Conservation (phyloP, 148 eudicot genomes). For the Silene uniflora region DNA sequence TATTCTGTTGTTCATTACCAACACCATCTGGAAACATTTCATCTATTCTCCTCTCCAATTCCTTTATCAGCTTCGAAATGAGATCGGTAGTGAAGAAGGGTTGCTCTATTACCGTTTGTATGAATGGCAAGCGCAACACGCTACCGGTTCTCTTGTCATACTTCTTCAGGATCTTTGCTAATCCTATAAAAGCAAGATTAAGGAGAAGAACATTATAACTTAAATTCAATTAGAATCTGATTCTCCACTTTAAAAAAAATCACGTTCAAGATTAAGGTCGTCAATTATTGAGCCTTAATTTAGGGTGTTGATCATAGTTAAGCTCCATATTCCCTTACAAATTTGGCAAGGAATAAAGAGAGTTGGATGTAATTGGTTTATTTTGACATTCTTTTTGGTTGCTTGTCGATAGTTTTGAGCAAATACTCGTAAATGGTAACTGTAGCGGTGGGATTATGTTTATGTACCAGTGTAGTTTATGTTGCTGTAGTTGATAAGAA, state of each 20-base stretch:
- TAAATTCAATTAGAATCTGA: constrained; percentile 9
- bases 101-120: constrained; percentile 56
- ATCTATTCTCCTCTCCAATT: constrained; percentile 59
- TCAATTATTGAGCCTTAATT: background rate
- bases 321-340: background rate
- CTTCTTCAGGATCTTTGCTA: constrained; percentile 80
- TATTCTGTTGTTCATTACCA: constrained; percentile 10
- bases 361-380: background rate
- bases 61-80: constrained; percentile 60
- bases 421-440: background rate
- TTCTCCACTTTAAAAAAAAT: constrained; percentile 11
- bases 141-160: constrained; percentile 80
- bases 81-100: constrained; percentile 76
- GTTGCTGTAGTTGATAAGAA: constrained; percentile 72
- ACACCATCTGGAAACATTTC: constrained; percentile 33
- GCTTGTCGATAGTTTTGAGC: background rate
- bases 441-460: background rate
- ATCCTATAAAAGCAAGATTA: constrained; percentile 36
- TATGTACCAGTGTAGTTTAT: constrained; percentile 70
- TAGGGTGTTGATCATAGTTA: constrained; percentile 7
- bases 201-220: background rate
- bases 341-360: constrained; percentile 11
- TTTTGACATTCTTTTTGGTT: background rate
- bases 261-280: background rate
- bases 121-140: constrained; percentile 54